Base-by-base conservation (phyloP, 305 asterid genomes). In the Withania somnifera region DNA sequence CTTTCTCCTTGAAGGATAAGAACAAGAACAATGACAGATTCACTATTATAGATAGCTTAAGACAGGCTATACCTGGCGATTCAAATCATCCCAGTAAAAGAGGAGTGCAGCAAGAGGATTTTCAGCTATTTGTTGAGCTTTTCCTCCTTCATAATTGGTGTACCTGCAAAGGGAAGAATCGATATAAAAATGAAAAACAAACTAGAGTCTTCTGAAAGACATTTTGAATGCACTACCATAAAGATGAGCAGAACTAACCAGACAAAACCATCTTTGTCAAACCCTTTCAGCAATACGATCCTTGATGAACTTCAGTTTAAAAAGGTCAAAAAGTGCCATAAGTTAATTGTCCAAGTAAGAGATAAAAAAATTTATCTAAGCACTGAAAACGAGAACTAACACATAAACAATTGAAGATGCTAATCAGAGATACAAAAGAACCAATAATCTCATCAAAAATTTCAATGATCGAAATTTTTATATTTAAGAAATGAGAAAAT, bases 211-310 rank as follows among this genome's bases (percentile, higher is more conserved):
- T 82, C 66, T 67, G 54, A 30, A 78, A 77, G 84, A 78, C 11
- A 2, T 66, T 14, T 69, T 38, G 57, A 42, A 54, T 79, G 67
- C 69, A 83, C 32, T 42, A 1, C 1, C 50, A 58, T 22, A 84
- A 52, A 78, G 80, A 56, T 51, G 52, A 87, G 78, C 84, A 83
- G 80, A 76, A 78, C 90, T 88, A 87, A 95, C 98, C 98, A 95
- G 86, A 95, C 97, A 81, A 95, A 95, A 78, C 98, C 93, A 81
- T 91, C 91, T 83, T 85, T 85, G 91, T 90, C 95, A 78, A 93
- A 66, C 80, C 97, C 96, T 89, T 94, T 95, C 87, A 94, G 93
- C 88, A 95, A 89, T 56, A 95, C 98, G 89, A 95, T 90, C 88
- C 98, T 88, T 61, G 97, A 95, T 30, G 98, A 93, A 73, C 98